A percentile compares a stretch with the other conserved stretches of the same genome.
Evolutionary conservation across 2,329 filamentous ascomycete genomes (phyloP).

Genomic region (Cytospora schulzeri): DNA sequence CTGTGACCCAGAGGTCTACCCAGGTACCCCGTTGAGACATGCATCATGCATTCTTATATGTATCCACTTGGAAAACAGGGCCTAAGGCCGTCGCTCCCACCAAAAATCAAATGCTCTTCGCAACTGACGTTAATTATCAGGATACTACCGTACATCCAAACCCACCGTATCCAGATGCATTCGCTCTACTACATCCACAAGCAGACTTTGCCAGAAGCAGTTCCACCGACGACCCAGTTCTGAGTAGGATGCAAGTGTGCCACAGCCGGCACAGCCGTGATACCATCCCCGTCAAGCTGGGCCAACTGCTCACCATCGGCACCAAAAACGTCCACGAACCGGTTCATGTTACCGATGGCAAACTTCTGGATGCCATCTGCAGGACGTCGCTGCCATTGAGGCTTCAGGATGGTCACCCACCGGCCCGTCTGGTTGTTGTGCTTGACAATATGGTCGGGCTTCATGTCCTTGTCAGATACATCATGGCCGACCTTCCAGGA

Average conservation of each 20-base stretch:
- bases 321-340: constrained; percentile 90
- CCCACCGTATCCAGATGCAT: neutral
- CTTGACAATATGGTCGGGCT: constrained; percentile 67
- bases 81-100: neutral
- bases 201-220: constrained; percentile 87
- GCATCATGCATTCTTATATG: neutral
- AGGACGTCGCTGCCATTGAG: constrained; percentile 83
- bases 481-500: constrained; percentile 62
- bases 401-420: constrained; percentile 85
- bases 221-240: constrained; percentile 93
- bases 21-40: neutral
- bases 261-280: constrained; percentile 92
- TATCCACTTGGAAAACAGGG: neutral
- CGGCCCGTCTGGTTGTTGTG: constrained; percentile 97
- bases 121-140: neutral
- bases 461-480: constrained; percentile 64
- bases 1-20: neutral
- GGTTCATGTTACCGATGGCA: constrained; percentile 95
- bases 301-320: constrained; percentile 82
- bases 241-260: constrained; percentile 84
- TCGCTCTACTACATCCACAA: constrained; percentile 73
- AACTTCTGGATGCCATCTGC: constrained; percentile 82
- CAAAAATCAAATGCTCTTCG: neutral
- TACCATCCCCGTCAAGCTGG: constrained; percentile 83
- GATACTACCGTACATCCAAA: neutral